Evolutionary conservation across 345 rosid species (phyloP).

Genomic region (Nasturtium officinale): DNA sequence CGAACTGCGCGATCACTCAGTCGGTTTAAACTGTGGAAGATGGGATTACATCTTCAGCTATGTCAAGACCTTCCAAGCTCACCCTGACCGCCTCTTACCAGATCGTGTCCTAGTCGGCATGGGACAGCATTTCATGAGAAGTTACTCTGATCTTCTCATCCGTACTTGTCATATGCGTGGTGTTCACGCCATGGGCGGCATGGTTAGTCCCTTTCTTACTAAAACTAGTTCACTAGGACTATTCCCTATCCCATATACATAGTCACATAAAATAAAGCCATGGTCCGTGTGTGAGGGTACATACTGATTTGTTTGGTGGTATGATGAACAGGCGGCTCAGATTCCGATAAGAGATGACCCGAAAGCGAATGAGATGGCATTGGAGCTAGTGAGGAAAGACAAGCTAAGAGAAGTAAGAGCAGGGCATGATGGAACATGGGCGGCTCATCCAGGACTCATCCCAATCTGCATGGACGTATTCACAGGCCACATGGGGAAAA

Average conservation of each 20-base stretch:
- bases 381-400: constrained; percentile 84
- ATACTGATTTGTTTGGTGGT: constrained; percentile 18
- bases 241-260: too few relatives aligned
- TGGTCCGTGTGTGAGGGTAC: too few relatives aligned
- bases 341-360: constrained; percentile 86
- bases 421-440: constrained; percentile 98
- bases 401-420: constrained; percentile 86
- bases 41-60: constrained; percentile 98
- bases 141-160: constrained; percentile 92
- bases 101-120: constrained; percentile 85
- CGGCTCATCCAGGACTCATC: constrained; percentile 94
- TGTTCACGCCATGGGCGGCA: constrained; percentile 97
- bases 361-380: constrained; percentile 74
- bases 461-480: constrained; percentile 72
- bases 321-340: constrained; percentile 78
- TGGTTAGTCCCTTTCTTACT: constrained; percentile 62
- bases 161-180: constrained; percentile 83
- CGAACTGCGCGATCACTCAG: constrained; percentile 84
- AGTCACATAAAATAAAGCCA: too few relatives aligned
- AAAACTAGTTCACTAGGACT: too few relatives aligned
- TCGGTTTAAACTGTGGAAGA: constrained; percentile 88
- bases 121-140: constrained; percentile 92
- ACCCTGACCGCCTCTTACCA: constrained; percentile 76
- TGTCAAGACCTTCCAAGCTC: constrained; percentile 89
- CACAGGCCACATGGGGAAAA: constrained; percentile 65